These are phyloP conservation scores for Crithidia bombi DNA, from an alignment of 208 protist species.

Conservation along the genomic window DNA sequence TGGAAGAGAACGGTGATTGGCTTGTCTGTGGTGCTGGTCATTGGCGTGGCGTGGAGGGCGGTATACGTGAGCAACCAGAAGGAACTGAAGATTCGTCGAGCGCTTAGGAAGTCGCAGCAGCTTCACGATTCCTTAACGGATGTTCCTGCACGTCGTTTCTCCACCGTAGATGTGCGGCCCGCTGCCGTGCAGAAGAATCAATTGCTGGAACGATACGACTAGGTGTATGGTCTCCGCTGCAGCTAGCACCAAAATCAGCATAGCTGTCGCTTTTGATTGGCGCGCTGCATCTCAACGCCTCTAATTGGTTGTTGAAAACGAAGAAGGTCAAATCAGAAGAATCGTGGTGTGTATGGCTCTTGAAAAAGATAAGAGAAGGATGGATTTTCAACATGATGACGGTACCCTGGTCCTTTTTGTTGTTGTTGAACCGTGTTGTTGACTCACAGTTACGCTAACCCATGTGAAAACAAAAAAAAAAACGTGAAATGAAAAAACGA, in stretches of 20 bases:
- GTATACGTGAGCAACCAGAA: conserved; percentile 70
- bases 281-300: too few species aligned
- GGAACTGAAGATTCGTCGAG: conserved; percentile 43
- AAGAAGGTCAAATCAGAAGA: neutral
- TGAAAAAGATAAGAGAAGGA: too few species aligned
- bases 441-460: too few species aligned
- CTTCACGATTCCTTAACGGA: conserved; percentile 47
- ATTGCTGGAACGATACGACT: conserved; percentile 19
- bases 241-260: neutral
- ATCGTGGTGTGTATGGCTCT: too few species aligned
- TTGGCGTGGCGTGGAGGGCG: conserved; percentile 48
- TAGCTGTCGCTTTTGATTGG: neutral
- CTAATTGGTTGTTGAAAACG: too few species aligned
- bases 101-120: conserved; percentile 35
- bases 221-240: too few species aligned
- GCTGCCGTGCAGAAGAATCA: conserved; percentile 22
- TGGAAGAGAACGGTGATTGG: conserved; percentile 36
- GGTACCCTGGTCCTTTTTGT: too few species aligned
- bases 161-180: conserved; percentile 38
- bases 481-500: too few species aligned
- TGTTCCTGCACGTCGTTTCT: conserved; percentile 60
- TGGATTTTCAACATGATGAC: too few species aligned
- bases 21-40: conserved; percentile 27
- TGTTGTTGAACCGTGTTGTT: too few species aligned
- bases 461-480: too few species aligned